Conservation (phyloP, 2,329 filamentous ascomycete genomes). For the Esteya vermicola region DNA sequence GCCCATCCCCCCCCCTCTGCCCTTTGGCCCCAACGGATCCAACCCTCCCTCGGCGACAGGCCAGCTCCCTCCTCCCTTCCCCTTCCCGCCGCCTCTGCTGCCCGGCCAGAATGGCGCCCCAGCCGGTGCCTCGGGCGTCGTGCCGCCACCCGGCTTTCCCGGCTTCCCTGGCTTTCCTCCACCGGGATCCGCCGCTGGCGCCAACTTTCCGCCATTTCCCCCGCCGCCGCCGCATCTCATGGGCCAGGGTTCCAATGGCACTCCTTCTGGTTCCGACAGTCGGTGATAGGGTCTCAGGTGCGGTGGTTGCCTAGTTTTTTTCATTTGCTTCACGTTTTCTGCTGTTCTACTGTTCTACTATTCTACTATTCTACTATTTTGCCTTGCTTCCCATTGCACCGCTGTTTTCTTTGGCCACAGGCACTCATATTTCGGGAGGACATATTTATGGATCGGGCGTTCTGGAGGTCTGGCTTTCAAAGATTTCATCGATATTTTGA, state of each 20-base stretch:
- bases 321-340: neutral
- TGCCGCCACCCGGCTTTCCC: conserved; percentile 21
- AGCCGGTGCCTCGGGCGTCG: conserved; percentile 14
- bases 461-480: neutral
- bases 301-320: neutral
- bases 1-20: conserved; percentile 28
- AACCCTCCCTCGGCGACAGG: no score
- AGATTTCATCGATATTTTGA: neutral
- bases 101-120: conserved; percentile 4
- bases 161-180: conserved; percentile 27
- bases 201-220: conserved; percentile 22
- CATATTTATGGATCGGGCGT: conserved; percentile 2
- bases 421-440: no score
- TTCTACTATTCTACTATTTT: neutral
- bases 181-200: no score
- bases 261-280: no score
- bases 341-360: neutral
- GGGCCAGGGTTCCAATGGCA: no score
- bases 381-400: neutral
- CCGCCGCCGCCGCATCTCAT: conserved; percentile 18
- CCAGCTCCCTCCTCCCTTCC: conserved; percentile 36
- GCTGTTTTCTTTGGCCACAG: neutral
- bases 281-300: conserved; percentile 17
- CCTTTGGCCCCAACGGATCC: conserved; percentile 20
- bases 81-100: conserved; percentile 21